Conservation (phyloP, 1,284 basidiomycete genomes). For the Fomitopsis pinicola region DNA sequence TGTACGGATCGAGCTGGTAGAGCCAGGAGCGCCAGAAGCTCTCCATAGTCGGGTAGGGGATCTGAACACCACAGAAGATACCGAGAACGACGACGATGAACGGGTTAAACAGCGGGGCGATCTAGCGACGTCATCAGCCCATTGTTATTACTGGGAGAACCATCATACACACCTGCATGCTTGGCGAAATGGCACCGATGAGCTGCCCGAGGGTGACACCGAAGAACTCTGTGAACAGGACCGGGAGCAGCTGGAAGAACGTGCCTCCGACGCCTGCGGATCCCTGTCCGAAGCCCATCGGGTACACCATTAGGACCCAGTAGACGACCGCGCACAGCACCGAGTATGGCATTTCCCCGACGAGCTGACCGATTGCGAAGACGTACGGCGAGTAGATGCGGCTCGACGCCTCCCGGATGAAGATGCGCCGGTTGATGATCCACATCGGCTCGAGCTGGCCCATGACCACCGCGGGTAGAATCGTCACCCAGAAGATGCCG, state of each 20-base stretch:
- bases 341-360: slow-evolving; percentile 82
- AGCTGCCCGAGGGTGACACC: slow-evolving; percentile 75
- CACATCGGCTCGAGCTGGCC: slow-evolving; percentile 83
- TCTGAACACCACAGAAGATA: slow-evolving; percentile 80
- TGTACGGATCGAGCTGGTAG: slow-evolving; percentile 69
- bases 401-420: slow-evolving; percentile 73
- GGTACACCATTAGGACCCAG: slow-evolving; percentile 77
- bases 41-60: slow-evolving; percentile 66
- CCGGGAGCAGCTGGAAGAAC: slow-evolving; percentile 72
- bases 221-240: slow-evolving; percentile 73
- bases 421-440: slow-evolving; percentile 74
- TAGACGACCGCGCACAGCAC: slow-evolving; percentile 70
- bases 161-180: slow-evolving; percentile 41
- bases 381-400: slow-evolving; percentile 77
- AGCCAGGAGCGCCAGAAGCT: slow-evolving; percentile 78
- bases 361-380: slow-evolving; percentile 79
- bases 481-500: slow-evolving; percentile 66
- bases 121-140: slow-evolving; percentile 29
- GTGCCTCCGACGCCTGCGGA: slow-evolving; percentile 56
- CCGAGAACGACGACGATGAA: slow-evolving; percentile 67
- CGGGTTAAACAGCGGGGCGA: slow-evolving; percentile 81
- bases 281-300: slow-evolving; percentile 71
- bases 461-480: slow-evolving; percentile 77
- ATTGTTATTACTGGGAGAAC: neutral
- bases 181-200: slow-evolving; percentile 74